Conservation (phyloP, 2,329 filamentous ascomycete species). For the Penicillium palitans region DNA sequence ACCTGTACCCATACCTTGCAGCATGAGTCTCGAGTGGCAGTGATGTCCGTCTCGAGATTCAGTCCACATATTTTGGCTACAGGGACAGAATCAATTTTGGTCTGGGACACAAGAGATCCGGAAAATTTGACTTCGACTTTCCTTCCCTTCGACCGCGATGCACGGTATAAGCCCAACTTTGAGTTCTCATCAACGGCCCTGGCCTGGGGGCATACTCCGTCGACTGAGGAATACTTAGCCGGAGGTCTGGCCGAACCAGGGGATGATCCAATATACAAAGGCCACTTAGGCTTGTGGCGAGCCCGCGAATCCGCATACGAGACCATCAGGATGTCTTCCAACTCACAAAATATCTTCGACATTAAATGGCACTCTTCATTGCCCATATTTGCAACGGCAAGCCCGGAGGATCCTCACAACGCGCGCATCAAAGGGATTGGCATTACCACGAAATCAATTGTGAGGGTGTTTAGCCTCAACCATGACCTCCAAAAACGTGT, state of each 20-base stretch:
- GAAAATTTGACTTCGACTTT: slow-evolving; percentile 24
- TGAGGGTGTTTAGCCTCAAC: slow-evolving; percentile 54
- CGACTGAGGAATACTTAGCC: slow-evolving; percentile 49
- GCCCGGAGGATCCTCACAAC: slow-evolving; percentile 31
- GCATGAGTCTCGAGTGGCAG: slow-evolving; percentile 52
- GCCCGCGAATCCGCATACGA: slow-evolving; percentile 41
- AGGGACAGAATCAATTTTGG: slow-evolving; percentile 41
- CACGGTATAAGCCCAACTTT: slow-evolving; percentile 32
- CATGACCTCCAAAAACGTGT: slow-evolving; percentile 3
- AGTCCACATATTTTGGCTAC: slow-evolving; percentile 49
- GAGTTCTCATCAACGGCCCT: slow-evolving; percentile 48
- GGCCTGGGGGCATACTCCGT: slow-evolving; percentile 47
- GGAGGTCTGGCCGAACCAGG: slow-evolving; percentile 55
- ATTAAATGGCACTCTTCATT: slow-evolving; percentile 56
- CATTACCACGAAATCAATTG: slow-evolving; percentile 47
- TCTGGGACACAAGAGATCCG: slow-evolving; percentile 40
- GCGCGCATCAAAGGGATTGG: slow-evolving; percentile 36
- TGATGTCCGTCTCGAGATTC: slow-evolving; percentile 51
- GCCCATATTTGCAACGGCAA: slow-evolving; percentile 55
- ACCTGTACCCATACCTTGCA: slow-evolving; percentile 39
- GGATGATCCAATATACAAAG: slow-evolving; percentile 37
- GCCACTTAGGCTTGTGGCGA: slow-evolving; percentile 58
- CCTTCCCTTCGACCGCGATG: slow-evolving; percentile 26
- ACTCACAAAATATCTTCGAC: slow-evolving; percentile 59
- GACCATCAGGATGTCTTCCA: slow-evolving; percentile 44